A percentile compares a stretch with the other conserved stretches of the same genome.
Evolutionary conservation across 371 early-diverging fungal genomes (phyloP).

Genomic region (Rhizomucor pusillus): DNA sequence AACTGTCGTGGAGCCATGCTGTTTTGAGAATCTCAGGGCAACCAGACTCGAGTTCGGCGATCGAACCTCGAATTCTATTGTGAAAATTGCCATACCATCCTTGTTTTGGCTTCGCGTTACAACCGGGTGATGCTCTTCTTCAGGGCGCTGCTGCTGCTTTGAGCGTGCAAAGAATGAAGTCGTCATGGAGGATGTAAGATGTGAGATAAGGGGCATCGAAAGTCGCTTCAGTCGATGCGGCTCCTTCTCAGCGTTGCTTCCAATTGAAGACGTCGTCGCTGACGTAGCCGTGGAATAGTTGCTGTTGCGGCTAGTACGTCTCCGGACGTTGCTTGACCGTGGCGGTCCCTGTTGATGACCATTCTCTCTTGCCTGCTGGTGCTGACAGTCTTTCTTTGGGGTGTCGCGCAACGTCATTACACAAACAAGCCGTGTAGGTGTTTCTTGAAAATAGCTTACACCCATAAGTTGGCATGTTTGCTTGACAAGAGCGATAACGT

Average conservation of each 20-base stretch:
- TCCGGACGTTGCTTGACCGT: conserved; percentile 5
- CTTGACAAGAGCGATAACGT: conserved; percentile 25
- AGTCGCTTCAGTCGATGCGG: conserved; percentile 21
- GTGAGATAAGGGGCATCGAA: conserved; percentile 31
- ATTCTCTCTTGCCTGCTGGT: not conserved
- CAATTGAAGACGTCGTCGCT: conserved; percentile 4
- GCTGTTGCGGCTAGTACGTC: conserved; percentile 15
- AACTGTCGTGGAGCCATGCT: conserved; percentile 36
- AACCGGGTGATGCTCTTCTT: too few relatives aligned
- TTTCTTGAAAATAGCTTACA: conserved; percentile 32
- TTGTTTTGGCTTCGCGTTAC: conserved; percentile 18
- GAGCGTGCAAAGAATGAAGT: conserved; percentile 39
- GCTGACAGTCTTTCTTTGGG: conserved; percentile 8
- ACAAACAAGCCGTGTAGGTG: conserved; percentile 22
- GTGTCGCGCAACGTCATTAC: conserved; percentile 33
- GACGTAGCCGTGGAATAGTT: conserved; percentile 11
- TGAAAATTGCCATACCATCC: conserved; percentile 34
- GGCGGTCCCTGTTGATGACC: conserved; percentile 1
- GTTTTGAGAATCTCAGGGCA: conserved; percentile 37
- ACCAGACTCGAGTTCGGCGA: conserved; percentile 5
- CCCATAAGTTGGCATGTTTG: conserved; percentile 44
- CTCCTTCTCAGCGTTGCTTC: conserved; percentile 1
- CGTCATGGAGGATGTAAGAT: conserved; percentile 43
- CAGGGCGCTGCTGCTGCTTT: conserved; percentile 7
- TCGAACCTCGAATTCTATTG: conserved; percentile 24